Percentiles rank a stretch among this genome's conserved stretches.
Conservation (phyloP, 345 rosid species). For the Populus ilicifolia region DNA sequence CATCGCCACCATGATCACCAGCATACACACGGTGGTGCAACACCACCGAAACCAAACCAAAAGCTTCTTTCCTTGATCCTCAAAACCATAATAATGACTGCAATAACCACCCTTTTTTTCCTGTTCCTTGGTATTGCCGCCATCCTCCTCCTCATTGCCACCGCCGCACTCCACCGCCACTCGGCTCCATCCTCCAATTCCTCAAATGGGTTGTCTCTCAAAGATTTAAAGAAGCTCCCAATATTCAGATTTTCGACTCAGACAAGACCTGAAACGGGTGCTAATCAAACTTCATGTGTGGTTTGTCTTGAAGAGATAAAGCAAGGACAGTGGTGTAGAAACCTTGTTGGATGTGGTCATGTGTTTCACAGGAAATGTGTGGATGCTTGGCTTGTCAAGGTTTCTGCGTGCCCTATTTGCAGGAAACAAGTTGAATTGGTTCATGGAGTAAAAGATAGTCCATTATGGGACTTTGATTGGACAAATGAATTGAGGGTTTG, state of each 20-base stretch:
- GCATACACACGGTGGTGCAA: conserved; percentile 14
- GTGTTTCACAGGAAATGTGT: conserved; percentile 76
- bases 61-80: conserved; percentile 56
- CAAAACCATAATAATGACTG: conserved; percentile 61
- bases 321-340: conserved; percentile 84
- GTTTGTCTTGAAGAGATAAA: conserved; percentile 69
- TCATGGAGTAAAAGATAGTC: conserved; percentile 14
- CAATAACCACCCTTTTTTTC: conserved; percentile 58
- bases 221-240: conserved; percentile 55
- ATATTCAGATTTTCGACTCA: conserved; percentile 44
- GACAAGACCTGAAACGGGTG: conserved; percentile 7
- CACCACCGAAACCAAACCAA: conserved; percentile 42
- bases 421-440: conserved; percentile 42
- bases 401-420: conserved; percentile 69
- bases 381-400: conserved; percentile 73
- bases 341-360: conserved; percentile 65
- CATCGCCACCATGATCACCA: conserved; percentile 19
- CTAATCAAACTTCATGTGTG: conserved; percentile 48
- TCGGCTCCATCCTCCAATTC: conserved; percentile 29
- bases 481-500: conserved; percentile 24
- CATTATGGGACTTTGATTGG: conserved; percentile 20
- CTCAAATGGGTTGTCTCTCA: conserved; percentile 40
- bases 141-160: conserved; percentile 40
- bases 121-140: conserved; percentile 52
- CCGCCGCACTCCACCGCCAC: conserved; percentile 35